A percentile compares a stretch with the other conserved stretches of the same genome.
Evolutionary conservation across 2,329 filamentous ascomycete genomes (phyloP).

Genomic region (Trichoderma lentiforme): DNA sequence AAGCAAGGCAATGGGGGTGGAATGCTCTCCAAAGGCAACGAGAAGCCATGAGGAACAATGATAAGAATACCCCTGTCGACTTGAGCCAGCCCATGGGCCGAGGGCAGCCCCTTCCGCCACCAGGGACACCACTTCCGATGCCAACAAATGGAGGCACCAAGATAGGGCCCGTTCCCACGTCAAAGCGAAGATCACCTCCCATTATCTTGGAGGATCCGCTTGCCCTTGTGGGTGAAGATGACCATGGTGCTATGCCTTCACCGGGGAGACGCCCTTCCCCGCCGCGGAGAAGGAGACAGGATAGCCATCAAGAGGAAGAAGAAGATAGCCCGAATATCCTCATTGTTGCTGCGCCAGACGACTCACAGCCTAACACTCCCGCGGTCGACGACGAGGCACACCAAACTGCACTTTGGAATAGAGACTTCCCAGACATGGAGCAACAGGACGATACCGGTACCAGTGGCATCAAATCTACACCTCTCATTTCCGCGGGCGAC

Average conservation of each 20-base stretch:
- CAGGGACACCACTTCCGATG: constrained; percentile 70
- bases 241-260: constrained; percentile 27
- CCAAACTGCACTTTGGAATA: constrained; percentile 16
- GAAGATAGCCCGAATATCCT: constrained; percentile 51
- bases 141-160: constrained; percentile 60
- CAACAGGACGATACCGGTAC: background rate
- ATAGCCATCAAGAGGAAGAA: constrained; percentile 34
- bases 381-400: constrained; percentile 34
- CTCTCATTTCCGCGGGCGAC: background rate
- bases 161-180: constrained; percentile 54
- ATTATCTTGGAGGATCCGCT: constrained; percentile 26
- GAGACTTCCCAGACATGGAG: background rate
- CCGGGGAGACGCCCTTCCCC: constrained; percentile 46
- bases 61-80: constrained; percentile 39
- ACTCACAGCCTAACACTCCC: constrained; percentile 58
- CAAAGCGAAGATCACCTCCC: constrained; percentile 61
- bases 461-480: background rate
- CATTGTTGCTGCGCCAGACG: constrained; percentile 62
- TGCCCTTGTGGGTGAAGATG: constrained; percentile 25
- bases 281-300: constrained; percentile 38
- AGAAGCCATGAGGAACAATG: constrained; percentile 37
- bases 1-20: constrained; percentile 58
- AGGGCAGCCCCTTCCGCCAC: constrained; percentile 76
- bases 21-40: constrained; percentile 53
- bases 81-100: constrained; percentile 71